phyloP scores from a whole-genome alignment of 2,329 filamentous ascomycete genomes.

The Penicillium sp. region DNA sequence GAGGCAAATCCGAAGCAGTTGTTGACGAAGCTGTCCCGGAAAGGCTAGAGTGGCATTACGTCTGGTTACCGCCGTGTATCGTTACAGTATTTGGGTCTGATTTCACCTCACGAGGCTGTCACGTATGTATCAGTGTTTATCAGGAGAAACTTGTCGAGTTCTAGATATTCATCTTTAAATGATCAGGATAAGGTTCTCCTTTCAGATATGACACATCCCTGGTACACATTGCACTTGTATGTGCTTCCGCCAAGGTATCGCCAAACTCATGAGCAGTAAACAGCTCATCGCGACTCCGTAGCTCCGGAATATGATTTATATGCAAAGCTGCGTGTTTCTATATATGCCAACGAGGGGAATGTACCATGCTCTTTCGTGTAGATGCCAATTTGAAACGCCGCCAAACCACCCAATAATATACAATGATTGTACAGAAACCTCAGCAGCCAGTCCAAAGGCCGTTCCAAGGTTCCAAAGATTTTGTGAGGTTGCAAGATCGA shows the following conservation, averaged over 20 bases:
- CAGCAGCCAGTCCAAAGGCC: background rate
- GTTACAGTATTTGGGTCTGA: background rate
- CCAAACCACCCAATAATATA: conserved; percentile 7
- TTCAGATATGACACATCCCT: conserved; percentile 43
- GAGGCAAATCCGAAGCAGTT: conserved; percentile 12
- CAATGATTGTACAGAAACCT: conserved; percentile 14
- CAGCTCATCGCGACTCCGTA: conserved; percentile 36
- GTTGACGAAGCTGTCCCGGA: conserved; percentile 26
- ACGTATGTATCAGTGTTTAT: too few relatives aligned
- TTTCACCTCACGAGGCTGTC: too few relatives aligned
- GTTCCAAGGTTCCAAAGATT: background rate
- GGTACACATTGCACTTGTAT: conserved; percentile 59
- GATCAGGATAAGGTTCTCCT: background rate
- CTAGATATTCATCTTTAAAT: background rate
- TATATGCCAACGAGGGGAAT: conserved; percentile 8
- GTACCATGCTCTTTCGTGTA: conserved; percentile 12
- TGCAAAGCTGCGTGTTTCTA: conserved; percentile 2
- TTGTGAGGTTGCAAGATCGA: too few relatives aligned
- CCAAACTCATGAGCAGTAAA: conserved; percentile 52
- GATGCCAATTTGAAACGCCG: conserved; percentile 16
- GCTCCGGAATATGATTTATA: conserved; percentile 37
- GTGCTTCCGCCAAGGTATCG: conserved; percentile 52
- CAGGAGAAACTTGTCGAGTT: background rate
- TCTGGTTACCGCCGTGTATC: conserved; percentile 16
- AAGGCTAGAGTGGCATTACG: conserved; percentile 41